phyloP scores from a whole-genome alignment of 108 stramenopile genomes.

The Nannochloropsis gaditana region DNA sequence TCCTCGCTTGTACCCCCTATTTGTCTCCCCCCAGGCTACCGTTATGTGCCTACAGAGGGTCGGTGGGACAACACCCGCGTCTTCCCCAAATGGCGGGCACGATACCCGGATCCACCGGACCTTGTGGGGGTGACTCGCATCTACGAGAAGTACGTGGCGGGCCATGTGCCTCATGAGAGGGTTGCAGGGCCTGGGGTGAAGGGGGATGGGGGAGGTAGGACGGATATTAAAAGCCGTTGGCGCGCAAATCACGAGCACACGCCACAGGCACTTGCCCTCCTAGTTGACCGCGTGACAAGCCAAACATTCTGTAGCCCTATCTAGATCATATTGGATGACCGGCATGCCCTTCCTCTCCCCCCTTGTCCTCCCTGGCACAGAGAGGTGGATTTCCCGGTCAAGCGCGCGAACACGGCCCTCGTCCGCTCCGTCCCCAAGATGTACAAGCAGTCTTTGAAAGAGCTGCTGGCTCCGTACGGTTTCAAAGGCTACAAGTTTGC shows the following conservation, averaged over 20 bases:
- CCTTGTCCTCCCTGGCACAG: background rate
- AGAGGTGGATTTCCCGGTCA: constrained; percentile 67
- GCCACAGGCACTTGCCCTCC: background rate
- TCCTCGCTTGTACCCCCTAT: background rate
- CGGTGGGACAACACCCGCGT: constrained; percentile 64
- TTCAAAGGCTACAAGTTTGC: constrained; percentile 72
- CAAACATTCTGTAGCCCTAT: too few species aligned
- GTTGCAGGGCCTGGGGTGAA: too few species aligned
- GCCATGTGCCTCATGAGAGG: too few species aligned
- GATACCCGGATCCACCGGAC: constrained; percentile 80
- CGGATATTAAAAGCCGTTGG: background rate
- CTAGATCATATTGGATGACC: too few species aligned
- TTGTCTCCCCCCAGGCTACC: constrained; percentile 52
- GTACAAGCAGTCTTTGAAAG: constrained; percentile 71
- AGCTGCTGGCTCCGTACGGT: constrained; percentile 64
- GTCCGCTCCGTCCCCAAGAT: constrained; percentile 67
- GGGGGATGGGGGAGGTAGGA: too few species aligned
- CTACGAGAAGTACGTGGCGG: constrained; percentile 56
- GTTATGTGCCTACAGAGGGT: constrained; percentile 29
- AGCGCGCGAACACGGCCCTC: constrained; percentile 64
- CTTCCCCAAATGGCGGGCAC: constrained; percentile 82
- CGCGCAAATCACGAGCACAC: background rate
- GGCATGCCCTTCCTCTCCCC: background rate
- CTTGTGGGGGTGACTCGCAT: constrained; percentile 78
- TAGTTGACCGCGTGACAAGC: too few species aligned